Percentiles rank a stretch among this genome's conserved stretches.
Conservation (phyloP, 768 basidiomycete genomes). For the Mycena chlorophos region DNA sequence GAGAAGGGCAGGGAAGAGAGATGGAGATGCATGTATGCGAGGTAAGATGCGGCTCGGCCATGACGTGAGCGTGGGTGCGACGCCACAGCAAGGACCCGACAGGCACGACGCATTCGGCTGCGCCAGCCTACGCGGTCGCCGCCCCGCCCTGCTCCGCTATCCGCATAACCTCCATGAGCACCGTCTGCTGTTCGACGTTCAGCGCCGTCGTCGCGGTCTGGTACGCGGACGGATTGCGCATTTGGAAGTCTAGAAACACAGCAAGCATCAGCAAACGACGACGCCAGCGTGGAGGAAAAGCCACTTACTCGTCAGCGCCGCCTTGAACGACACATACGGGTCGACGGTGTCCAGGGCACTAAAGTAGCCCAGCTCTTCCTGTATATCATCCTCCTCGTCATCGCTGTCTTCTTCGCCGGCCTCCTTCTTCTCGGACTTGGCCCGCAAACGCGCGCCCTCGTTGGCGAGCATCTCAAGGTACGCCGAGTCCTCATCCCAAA, state of each 20-base stretch:
- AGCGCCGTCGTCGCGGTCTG: conserved; percentile 73
- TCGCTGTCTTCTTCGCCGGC: conserved; percentile 55
- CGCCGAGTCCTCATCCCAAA: conserved; percentile 88
- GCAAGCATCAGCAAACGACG: background rate
- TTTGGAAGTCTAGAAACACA: conserved; percentile 62
- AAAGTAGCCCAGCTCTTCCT: conserved; percentile 84
- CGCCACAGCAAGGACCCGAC: too few species aligned
- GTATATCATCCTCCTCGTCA: conserved; percentile 59
- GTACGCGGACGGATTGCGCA: conserved; percentile 65
- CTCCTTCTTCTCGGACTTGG: conserved; percentile 53
- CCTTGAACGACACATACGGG: conserved; percentile 77
- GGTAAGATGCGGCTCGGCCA: too few species aligned
- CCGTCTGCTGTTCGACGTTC: conserved; percentile 72
- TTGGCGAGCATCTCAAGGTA: conserved; percentile 85
- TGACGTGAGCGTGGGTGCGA: too few species aligned
- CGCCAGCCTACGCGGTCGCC: conserved; percentile 16
- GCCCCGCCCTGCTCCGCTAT: conserved; percentile 49
- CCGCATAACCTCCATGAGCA: conserved; percentile 84
- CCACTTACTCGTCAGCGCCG: conserved; percentile 68
- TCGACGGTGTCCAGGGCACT: conserved; percentile 81
- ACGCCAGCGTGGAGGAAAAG: conserved; percentile 8
- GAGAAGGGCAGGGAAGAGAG: background rate
- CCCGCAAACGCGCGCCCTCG: conserved; percentile 77
- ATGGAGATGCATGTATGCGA: background rate
- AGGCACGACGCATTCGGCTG: too few species aligned